phyloP scores from a whole-genome alignment of 768 basidiomycete genomes.

The Suillus plorans region DNA sequence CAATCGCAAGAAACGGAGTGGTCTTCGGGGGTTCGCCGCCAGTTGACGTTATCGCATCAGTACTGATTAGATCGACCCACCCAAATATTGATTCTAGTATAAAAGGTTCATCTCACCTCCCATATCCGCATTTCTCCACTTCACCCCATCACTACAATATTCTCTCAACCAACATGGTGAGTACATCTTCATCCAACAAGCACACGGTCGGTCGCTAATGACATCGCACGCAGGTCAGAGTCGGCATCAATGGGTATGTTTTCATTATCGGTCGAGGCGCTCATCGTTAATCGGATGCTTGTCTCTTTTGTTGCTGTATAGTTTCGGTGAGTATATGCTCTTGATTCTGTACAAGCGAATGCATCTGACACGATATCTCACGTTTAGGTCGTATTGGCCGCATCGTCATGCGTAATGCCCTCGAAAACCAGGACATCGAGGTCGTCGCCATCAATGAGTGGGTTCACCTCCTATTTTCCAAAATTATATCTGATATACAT shows the following conservation, averaged over 20 bases:
- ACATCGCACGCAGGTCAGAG: conserved; percentile 58
- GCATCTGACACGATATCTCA: conserved; percentile 18
- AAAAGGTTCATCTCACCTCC: conserved; percentile 16
- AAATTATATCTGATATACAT: conserved; percentile 3
- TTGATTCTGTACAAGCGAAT: not conserved
- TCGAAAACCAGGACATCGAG: conserved; percentile 70
- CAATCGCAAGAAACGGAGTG: not conserved
- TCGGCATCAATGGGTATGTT: conserved; percentile 93
- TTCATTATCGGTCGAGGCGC: not conserved
- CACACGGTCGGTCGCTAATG: conserved; percentile 4
- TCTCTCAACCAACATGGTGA: conserved; percentile 24
- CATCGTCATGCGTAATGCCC: conserved; percentile 95
- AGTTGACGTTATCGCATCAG: conserved; percentile 1
- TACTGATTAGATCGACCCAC: conserved; percentile 3
- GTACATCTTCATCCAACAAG: not conserved
- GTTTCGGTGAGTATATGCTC: conserved; percentile 65
- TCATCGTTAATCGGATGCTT: conserved; percentile 14
- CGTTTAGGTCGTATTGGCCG: conserved; percentile 91
- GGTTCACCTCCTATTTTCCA: conserved; percentile 29
- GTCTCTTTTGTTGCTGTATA: conserved; percentile 27
- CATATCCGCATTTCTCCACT: conserved; percentile 6
- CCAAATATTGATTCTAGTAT: conserved; percentile 17
- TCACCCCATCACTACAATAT: conserved; percentile 10
- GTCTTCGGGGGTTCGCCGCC: not conserved
- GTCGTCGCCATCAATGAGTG: conserved; percentile 95